phyloP scores from a whole-genome alignment of 495 filamentous ascomycete genomes.

The Hypoxylon fragiforme region DNA sequence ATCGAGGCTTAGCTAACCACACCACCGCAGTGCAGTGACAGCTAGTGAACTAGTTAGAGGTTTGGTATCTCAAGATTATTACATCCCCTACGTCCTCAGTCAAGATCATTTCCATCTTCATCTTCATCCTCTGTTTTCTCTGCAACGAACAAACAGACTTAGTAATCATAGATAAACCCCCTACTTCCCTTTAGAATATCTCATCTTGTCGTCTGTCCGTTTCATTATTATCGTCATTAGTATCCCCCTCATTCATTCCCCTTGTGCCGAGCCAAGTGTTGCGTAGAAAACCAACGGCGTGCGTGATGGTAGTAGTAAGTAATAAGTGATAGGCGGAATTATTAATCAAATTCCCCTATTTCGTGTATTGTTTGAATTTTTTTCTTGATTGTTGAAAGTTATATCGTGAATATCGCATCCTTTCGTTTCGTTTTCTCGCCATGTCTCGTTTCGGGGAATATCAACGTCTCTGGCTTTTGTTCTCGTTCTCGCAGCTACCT shows the following conservation, averaged over 20 bases:
- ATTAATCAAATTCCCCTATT: not conserved
- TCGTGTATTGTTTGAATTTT: no score
- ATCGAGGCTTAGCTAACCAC: constrained; percentile 6
- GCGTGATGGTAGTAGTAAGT: not conserved
- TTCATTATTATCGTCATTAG: no score
- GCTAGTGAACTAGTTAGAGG: not conserved
- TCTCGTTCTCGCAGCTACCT: not conserved
- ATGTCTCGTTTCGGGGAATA: not conserved
- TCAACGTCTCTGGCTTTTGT: not conserved
- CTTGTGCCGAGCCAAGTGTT: not conserved
- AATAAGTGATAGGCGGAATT: no score
- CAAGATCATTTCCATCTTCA: no score
- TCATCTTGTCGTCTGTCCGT: no score
- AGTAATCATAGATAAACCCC: no score
- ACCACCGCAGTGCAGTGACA: no score
- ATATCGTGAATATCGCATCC: not conserved
- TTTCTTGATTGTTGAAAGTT: no score
- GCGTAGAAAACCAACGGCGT: not conserved
- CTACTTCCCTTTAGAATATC: no score
- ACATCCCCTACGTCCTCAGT: not conserved
- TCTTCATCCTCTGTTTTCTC: no score
- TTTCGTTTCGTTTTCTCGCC: not conserved
- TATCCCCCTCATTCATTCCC: not conserved
- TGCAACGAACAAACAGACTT: no score
- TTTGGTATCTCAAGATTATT: constrained; percentile 15